Conservation (phyloP, 1,139 yeast genomes). For the Diutina rugosa region DNA sequence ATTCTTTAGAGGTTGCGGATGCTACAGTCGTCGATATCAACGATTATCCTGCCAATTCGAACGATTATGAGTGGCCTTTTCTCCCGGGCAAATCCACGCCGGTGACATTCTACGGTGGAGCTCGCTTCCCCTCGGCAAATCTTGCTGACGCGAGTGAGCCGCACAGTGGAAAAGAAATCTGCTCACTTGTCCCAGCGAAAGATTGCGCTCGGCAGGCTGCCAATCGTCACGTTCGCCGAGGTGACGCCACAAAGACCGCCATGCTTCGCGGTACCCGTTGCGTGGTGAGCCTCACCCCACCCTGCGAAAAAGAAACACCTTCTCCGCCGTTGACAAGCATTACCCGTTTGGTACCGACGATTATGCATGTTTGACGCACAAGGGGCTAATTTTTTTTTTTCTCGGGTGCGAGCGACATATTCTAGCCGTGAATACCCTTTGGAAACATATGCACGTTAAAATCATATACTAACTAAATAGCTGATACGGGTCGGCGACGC, state of each 20-base stretch:
- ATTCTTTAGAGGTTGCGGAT: neutral
- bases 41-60: neutral
- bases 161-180: neutral
- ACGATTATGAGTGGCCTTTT: neutral
- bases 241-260: neutral
- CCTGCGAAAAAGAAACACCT: neutral
- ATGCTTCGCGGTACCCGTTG: neutral
- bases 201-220: neutral
- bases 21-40: neutral
- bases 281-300: neutral
- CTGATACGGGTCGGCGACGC: neutral
- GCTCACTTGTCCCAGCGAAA: neutral
- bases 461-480: neutral
- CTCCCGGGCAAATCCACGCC: neutral
- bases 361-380: neutral
- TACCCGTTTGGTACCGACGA: neutral
- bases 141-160: neutral
- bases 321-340: neutral
- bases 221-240: neutral
- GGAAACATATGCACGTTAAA: neutral
- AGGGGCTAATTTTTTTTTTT: too few species aligned
- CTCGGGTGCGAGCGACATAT: neutral
- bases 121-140: neutral
- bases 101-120: neutral
- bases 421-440: neutral